Conservation (phyloP, 441 rosid species). For the Gossypium schwendimanii region DNA sequence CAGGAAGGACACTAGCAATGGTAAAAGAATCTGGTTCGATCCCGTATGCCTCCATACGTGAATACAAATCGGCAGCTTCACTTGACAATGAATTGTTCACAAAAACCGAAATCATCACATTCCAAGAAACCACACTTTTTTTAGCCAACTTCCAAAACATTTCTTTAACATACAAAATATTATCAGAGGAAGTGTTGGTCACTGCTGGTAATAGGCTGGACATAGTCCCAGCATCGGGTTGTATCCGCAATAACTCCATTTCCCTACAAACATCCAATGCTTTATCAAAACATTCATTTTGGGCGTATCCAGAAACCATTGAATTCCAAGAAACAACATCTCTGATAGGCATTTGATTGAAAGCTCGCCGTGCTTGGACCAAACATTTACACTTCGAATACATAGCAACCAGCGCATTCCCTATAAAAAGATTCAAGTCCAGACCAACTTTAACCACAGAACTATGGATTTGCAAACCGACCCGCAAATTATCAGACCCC, state of each 20-base stretch:
- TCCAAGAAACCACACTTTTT: constrained; percentile 47
- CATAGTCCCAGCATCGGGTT: constrained; percentile 47
- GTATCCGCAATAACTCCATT: constrained; percentile 32
- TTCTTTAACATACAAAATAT: constrained; percentile 38
- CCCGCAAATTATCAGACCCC: constrained; percentile 27
- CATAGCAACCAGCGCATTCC: constrained; percentile 49
- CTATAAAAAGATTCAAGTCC: constrained; percentile 36
- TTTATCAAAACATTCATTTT: constrained; percentile 41
- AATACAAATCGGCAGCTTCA: constrained; percentile 44
- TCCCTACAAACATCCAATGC: constrained; percentile 47
- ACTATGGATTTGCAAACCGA: constrained; percentile 45
- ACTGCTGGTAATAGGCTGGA: constrained; percentile 55
- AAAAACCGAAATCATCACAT: constrained; percentile 49
- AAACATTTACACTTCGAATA: constrained; percentile 50
- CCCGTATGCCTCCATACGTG: constrained; percentile 32
- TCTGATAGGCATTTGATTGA: constrained; percentile 42
- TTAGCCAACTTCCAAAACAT: constrained; percentile 36
- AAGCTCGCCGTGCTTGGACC: constrained; percentile 36
- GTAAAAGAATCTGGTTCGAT: constrained; percentile 46
- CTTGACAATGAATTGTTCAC: constrained; percentile 38
- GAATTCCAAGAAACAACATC: constrained; percentile 65
- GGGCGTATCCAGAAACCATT: constrained; percentile 50
- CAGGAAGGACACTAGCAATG: constrained; percentile 48
- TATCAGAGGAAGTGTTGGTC: constrained; percentile 32
- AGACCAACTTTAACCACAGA: constrained; percentile 41